These are phyloP conservation scores for Avicennia marina DNA, from an alignment of 257 asterid genomes.

Conservation along the genomic window DNA sequence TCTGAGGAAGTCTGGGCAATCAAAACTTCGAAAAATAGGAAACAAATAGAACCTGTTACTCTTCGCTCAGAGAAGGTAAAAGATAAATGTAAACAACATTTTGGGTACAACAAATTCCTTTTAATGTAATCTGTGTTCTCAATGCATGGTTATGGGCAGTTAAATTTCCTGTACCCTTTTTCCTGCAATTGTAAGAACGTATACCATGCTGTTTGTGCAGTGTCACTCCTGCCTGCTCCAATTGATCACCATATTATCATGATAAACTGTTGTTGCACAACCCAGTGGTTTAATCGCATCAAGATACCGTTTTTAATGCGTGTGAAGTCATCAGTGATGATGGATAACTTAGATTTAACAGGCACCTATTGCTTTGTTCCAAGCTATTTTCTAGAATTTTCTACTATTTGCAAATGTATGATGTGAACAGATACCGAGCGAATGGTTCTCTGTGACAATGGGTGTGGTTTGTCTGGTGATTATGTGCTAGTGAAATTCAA, in stretches of 20 bases:
- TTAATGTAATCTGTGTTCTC: not conserved
- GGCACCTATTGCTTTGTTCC: too few relatives aligned
- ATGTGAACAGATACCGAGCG: too few relatives aligned
- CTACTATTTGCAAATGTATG: not conserved
- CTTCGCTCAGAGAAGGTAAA: constrained; percentile 27
- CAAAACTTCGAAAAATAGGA: constrained; percentile 21
- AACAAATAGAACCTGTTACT: constrained; percentile 15
- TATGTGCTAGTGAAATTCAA: constrained; percentile 3
- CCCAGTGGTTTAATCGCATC: not conserved
- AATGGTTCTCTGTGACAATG: too few relatives aligned
- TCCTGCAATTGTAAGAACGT: not conserved
- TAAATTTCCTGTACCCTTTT: not conserved
- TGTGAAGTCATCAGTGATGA: too few relatives aligned
- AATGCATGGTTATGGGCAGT: constrained; percentile 1
- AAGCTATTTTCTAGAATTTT: not conserved
- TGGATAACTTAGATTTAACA: too few relatives aligned
- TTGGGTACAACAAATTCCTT: constrained; percentile 6
- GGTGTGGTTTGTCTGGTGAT: not conserved
- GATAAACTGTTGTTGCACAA: not conserved
- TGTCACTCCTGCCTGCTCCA: not conserved
- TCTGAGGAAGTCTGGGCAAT: constrained; percentile 32
- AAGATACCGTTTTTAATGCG: not conserved
- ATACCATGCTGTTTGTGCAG: not conserved
- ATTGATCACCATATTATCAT: not conserved
- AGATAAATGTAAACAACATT: constrained; percentile 13